Conservation (phyloP, 495 filamentous ascomycete species). For the Sordaria brevicollis region DNA sequence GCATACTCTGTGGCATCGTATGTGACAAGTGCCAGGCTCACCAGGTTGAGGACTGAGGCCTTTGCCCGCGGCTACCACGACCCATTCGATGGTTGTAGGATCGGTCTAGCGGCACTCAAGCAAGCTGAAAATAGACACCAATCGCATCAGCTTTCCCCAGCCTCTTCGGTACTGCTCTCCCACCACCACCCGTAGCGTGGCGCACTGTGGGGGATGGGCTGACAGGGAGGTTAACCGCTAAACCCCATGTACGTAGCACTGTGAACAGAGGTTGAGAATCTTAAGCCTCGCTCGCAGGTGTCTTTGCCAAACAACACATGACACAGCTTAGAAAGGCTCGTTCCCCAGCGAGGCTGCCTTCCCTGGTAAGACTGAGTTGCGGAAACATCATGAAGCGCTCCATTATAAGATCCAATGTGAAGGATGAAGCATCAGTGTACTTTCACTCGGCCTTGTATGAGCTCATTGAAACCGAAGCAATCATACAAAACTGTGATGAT, state of each 20-base stretch:
- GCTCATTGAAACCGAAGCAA: not conserved
- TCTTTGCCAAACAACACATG: not conserved
- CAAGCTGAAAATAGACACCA: constrained; percentile 5
- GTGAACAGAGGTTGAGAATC: not conserved
- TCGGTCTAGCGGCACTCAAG: not conserved
- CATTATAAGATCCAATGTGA: too few species aligned
- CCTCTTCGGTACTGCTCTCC: not conserved
- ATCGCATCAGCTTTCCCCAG: not conserved
- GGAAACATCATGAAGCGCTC: too few species aligned
- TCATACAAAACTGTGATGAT: not conserved
- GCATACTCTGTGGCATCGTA: not conserved
- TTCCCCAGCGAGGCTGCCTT: too few species aligned
- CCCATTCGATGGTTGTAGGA: not conserved
- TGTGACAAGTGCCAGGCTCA: not conserved
- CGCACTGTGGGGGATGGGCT: not conserved
- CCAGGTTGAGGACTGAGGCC: not conserved
- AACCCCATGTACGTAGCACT: not conserved
- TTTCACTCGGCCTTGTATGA: not conserved
- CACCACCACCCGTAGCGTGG: not conserved
- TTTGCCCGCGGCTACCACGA: not conserved
- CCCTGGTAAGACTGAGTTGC: too few species aligned
- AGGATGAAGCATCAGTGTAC: too few species aligned
- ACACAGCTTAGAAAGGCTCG: not conserved
- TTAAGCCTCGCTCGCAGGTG: not conserved
- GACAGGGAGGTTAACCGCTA: not conserved